Base-by-base conservation (phyloP, 306 rosid genomes). In the Vigna mungo region DNA sequence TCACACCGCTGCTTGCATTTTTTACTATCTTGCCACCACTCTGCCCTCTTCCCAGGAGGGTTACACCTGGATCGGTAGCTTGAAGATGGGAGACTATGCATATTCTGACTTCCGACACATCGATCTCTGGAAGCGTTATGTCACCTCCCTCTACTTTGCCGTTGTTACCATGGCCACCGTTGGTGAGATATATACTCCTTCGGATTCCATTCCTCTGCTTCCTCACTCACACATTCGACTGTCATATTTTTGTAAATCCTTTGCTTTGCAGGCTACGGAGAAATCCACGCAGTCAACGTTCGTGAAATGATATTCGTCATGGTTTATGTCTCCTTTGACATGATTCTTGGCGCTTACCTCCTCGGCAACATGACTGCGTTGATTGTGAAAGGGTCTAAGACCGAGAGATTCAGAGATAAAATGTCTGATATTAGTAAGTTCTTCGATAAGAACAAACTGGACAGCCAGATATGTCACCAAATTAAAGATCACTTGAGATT, bases 221-320 rank as follows among this genome's bases (percentile, higher is more conserved):
- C 44, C 27, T 25, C 27, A 25, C 27, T 25, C 27, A 25, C 27
- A 25, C 27, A 25, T 25, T 25, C 3, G 0, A 25, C 3, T 25
- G 27, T 25, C 27, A 25, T 25, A 25, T 25, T 25, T 25, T 25
- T 25, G 27, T 25, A 25, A 25, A 25, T 25, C 14, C 14, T 43
- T 63, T n/a, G 5, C 44, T 7, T 23, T 70, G 21, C 80, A 90
- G 94, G 95, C 69, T 90, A 86, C 67, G 95, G 95, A 74, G 95
- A 90, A 1, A 75, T 90, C 52, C 92, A 90, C 53, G 92, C 92
- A 1, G 92, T 88, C 76, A 90, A 90, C 68, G 69, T 77, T 43
- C 86, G 95, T 72, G 95, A 90, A 66, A 90, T 90, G 95, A 90
- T 90, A 74, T 90, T 88, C 80, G 68, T 90, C 64, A 90, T 90